These are phyloP conservation scores for Thymus mandschuricus DNA, from an alignment of 257 asterid species.

Conservation along the genomic window DNA sequence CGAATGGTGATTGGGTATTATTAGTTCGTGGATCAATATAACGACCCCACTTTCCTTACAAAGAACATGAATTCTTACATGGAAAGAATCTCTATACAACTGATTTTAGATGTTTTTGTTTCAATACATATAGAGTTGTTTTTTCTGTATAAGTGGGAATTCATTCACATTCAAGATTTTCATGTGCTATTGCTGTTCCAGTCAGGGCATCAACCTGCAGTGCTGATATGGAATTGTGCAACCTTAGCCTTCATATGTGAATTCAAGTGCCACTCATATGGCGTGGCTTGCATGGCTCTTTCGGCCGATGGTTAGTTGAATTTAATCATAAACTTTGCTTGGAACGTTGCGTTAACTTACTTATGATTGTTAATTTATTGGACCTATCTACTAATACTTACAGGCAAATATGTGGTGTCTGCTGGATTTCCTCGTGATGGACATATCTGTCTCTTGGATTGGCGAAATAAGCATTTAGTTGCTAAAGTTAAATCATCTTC, in stretches of 20 bases:
- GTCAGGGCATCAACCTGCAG: conserved; percentile 68
- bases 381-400: conserved; percentile 20
- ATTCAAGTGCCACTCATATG: conserved; percentile 64
- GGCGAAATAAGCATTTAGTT: conserved; percentile 47
- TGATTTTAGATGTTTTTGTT: neutral
- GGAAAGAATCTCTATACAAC: neutral
- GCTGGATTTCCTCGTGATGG: conserved; percentile 75
- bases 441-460: conserved; percentile 70
- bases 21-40: neutral
- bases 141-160: neutral
- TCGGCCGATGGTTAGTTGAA: conserved; percentile 67
- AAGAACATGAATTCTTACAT: neutral
- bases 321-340: conserved; percentile 24
- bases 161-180: conserved; percentile 1
- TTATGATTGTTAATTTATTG: conserved; percentile 12
- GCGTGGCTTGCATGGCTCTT: conserved; percentile 68
- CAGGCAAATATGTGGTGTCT: conserved; percentile 65
- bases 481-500: conserved; percentile 56
- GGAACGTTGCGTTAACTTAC: conserved; percentile 8
- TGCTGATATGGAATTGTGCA: conserved; percentile 58
- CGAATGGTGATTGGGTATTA: neutral
- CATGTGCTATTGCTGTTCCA: conserved; percentile 35
- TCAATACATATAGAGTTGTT: neutral
- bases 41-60: neutral
- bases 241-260: conserved; percentile 47